Evolutionary conservation across 2,329 filamentous ascomycete species (phyloP).

Genomic region (Raffaelea albimanens): DNA sequence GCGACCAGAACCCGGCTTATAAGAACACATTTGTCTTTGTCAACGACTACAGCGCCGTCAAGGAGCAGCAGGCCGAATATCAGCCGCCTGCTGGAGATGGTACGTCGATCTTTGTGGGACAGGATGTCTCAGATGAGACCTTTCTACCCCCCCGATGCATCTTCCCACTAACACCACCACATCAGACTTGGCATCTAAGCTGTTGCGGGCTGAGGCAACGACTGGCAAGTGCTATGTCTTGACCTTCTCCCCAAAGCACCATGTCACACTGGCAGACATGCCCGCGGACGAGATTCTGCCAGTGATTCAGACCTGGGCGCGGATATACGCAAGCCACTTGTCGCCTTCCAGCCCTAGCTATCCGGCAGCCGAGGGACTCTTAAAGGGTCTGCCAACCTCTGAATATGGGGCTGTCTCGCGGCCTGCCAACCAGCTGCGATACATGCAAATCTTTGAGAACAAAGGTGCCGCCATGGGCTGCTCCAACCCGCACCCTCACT

Average conservation of each 20-base stretch:
- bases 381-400: slow-evolving; percentile 23
- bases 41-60: slow-evolving; percentile 96
- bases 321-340: slow-evolving; percentile 76
- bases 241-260: slow-evolving; percentile 84
- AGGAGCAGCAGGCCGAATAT: slow-evolving; percentile 84
- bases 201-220: slow-evolving; percentile 76
- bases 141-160: too few species aligned
- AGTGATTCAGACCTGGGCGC: slow-evolving; percentile 83
- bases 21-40: slow-evolving; percentile 85
- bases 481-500: slow-evolving; percentile 96
- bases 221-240: slow-evolving; percentile 96
- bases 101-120: too few species aligned
- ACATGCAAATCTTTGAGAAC: slow-evolving; percentile 99
- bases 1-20: slow-evolving; percentile 80
- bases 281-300: slow-evolving; percentile 65
- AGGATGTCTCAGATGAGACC: too few species aligned
- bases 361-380: slow-evolving; percentile 26
- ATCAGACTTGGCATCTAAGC: slow-evolving; percentile 59
- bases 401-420: slow-evolving; percentile 28
- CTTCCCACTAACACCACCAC: too few species aligned
- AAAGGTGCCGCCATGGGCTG: slow-evolving; percentile 97
- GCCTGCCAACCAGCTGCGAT: slow-evolving; percentile 72
- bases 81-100: slow-evolving; percentile 20
- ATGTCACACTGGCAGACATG: slow-evolving; percentile 89
- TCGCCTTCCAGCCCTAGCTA: slow-evolving; percentile 59